A percentile compares a stretch with the other conserved stretches of the same genome.
Conservation (phyloP, 805 yeast species). For the Pichia exigua region DNA sequence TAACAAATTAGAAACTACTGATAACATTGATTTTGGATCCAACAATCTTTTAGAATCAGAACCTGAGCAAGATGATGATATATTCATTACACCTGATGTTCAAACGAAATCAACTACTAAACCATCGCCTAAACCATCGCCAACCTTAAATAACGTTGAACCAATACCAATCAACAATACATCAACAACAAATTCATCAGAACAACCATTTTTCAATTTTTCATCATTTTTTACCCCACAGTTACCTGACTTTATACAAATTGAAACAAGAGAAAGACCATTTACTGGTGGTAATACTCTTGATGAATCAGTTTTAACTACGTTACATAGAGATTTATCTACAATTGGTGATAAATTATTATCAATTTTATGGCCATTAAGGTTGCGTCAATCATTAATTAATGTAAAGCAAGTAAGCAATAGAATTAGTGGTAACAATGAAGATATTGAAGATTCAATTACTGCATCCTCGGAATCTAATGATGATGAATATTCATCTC, state of each 20-base stretch:
- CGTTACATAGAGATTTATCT: conserved; percentile 32
- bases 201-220: conserved; percentile 19
- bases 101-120: conserved; percentile 4
- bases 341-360: conserved; percentile 29
- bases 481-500: conserved; percentile 28
- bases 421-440: conserved; percentile 15
- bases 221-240: conserved; percentile 31
- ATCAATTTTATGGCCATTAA: conserved; percentile 32
- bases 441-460: conserved; percentile 19
- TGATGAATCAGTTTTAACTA: conserved; percentile 46
- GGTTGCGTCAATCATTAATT: conserved; percentile 24
- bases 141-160: neutral
- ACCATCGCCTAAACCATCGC: conserved; percentile 4
- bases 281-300: conserved; percentile 51
- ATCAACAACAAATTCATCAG: neutral
- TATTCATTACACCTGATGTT: conserved; percentile 29
- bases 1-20: conserved; percentile 5
- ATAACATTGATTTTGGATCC: conserved; percentile 4
- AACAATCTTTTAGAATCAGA: neutral
- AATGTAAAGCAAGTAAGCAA: conserved; percentile 22
- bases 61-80: conserved; percentile 24
- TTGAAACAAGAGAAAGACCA: conserved; percentile 38
- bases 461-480: conserved; percentile 11
- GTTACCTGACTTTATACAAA: conserved; percentile 15
- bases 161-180: neutral